Evolutionary conservation across 163 green algal genomes (phyloP).

Genomic region (Botryococcus braunii): DNA sequence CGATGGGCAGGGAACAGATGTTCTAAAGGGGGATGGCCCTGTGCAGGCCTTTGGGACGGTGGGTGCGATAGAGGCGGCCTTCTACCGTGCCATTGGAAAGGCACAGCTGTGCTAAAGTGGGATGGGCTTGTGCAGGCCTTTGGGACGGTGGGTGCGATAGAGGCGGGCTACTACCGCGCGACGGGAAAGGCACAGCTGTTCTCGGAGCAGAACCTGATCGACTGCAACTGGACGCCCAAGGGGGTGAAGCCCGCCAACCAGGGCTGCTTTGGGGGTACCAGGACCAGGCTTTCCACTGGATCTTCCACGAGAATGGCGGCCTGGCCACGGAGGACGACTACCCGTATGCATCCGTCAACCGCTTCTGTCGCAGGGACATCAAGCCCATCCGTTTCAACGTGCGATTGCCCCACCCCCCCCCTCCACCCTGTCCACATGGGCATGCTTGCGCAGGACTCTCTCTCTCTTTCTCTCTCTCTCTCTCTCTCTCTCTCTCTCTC

Average conservation of each 20-base stretch:
- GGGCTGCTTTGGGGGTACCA: constrained; percentile 39
- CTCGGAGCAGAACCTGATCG: constrained; percentile 46
- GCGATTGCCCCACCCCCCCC: too few species aligned
- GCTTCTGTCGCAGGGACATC: constrained; percentile 29
- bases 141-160: constrained; percentile 33
- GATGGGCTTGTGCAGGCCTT: constrained; percentile 36
- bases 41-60: constrained; percentile 41
- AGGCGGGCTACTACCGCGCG: constrained; percentile 32
- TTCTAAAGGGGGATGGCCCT: too few species aligned
- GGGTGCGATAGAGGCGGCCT: constrained; percentile 36
- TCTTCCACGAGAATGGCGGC: constrained; percentile 16
- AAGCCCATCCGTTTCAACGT: too few species aligned
- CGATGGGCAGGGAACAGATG: too few species aligned
- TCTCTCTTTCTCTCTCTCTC: too few species aligned
- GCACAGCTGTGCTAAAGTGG: constrained; percentile 29
- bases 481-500: too few species aligned
- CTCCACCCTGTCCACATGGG: too few species aligned
- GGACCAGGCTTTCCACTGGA: constrained; percentile 31
- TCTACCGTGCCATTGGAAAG: constrained; percentile 30
- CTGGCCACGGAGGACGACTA: constrained; percentile 32
- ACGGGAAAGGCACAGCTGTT: constrained; percentile 41
- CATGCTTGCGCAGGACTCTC: too few species aligned
- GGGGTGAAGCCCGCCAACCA: constrained; percentile 36
- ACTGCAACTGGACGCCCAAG: constrained; percentile 43
- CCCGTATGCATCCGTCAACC: constrained; percentile 35